Base-by-base conservation (phyloP, 208 protist genomes). In the Wallacemonas sp. region DNA sequence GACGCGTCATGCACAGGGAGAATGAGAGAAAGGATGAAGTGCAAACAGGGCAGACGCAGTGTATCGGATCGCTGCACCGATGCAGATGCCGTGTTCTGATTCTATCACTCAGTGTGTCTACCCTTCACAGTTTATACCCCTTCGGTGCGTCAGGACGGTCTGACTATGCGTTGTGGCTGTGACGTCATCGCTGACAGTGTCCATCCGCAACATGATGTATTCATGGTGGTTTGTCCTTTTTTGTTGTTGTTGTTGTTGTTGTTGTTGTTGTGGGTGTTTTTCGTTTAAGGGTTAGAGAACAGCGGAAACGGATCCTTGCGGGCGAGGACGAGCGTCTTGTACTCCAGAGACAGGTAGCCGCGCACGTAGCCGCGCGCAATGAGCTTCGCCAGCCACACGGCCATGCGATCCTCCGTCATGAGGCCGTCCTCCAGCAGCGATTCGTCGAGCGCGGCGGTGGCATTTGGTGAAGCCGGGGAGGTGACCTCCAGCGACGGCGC, bases 261-360 rank as follows among this genome's bases (percentile, higher is more conserved):
- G 7, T 10, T 52, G n/a, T 31, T 11, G 5, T 8, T 20, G n/a
- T 31, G 14, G n/a, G 14, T 38, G 20, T 18, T 61, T 11, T 38
- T n/a, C 31, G 11, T 31, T 38, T 41, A 41, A 14, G 36, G 10
- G 14, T 7, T 41, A 42, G 28, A 10, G 22, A 91, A 49, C 20
- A 78, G 70, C 4, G 86, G 84, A 49, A 95, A 95, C 16, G 89
- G 84, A 14, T 64, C 44, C 42, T 83, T 84, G 26, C 86, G 85
- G 2, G 89, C 89, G 22, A 95, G 46, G 0, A 95, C 89, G 38
- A 95, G 42, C 3, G 86, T 93, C 50, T 84, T 89, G 74, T 92
- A 82, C 63, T 95, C 89, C 61, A 89, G 79, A 2, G 89, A 95
- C 42, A 93, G 76, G 65, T 95, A 95, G 0, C 89, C 89, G 5